These are phyloP conservation scores for Massarina eburnea DNA, from an alignment of 2,329 filamentous ascomycete species.

Conservation along the genomic window DNA sequence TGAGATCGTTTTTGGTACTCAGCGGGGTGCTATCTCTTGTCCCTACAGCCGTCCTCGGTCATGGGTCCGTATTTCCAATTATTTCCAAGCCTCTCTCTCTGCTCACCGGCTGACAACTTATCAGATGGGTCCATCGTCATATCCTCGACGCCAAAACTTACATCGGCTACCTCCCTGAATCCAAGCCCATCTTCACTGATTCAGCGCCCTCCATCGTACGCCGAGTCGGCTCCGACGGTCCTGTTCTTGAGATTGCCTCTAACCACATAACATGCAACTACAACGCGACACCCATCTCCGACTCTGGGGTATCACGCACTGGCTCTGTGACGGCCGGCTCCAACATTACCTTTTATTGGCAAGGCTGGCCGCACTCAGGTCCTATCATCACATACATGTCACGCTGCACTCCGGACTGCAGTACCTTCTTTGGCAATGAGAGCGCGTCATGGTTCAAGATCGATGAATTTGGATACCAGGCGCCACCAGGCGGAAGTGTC, in stretches of 20 bases:
- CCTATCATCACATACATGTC: background rate
- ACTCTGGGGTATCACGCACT: background rate
- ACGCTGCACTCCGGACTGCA: background rate
- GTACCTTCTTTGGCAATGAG: background rate
- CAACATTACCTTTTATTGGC: background rate
- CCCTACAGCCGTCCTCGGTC: no score
- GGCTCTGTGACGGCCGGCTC: background rate
- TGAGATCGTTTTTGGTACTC: no score
- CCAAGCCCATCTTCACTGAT: background rate
- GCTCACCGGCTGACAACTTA: no score
- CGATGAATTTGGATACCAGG: background rate
- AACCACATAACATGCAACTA: background rate
- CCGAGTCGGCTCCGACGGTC: background rate
- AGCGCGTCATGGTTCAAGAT: background rate
- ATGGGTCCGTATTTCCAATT: no score
- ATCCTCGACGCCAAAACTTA: background rate
- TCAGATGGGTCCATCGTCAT: background rate
- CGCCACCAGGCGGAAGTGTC: no score
- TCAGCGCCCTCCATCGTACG: background rate
- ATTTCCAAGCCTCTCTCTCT: no score
- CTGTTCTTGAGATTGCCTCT: background rate
- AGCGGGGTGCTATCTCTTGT: no score
- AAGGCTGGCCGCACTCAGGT: background rate
- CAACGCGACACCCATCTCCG: background rate
- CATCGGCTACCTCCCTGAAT: background rate